These are phyloP conservation scores for Cercospora janseana DNA, from an alignment of 2,329 filamentous ascomycete species.

Conservation along the genomic window DNA sequence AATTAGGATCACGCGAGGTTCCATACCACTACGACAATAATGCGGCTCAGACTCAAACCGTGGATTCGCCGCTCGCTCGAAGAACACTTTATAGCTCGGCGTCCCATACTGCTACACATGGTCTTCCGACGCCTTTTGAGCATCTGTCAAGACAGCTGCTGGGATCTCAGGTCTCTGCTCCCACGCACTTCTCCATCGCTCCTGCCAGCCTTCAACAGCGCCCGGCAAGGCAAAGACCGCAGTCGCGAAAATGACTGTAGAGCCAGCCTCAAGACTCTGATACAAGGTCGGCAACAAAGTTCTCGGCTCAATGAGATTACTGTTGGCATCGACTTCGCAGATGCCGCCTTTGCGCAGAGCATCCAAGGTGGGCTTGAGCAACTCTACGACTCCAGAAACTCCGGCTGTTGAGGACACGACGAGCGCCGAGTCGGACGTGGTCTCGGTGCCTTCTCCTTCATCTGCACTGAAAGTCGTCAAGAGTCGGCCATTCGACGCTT, in stretches of 20 bases:
- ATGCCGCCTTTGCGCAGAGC: conserved; percentile 57
- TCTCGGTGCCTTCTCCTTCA: neutral
- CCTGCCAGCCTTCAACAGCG: conserved; percentile 52
- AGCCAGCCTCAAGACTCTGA: conserved; percentile 57
- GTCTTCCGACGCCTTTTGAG: neutral
- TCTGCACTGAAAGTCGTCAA: conserved; percentile 43
- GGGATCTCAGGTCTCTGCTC: conserved; percentile 33
- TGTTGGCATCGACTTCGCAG: conserved; percentile 75
- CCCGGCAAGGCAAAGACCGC: conserved; percentile 69
- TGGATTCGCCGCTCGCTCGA: too few species aligned
- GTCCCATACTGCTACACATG: too few species aligned
- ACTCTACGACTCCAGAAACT: conserved; percentile 52
- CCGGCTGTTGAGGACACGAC: conserved; percentile 52
- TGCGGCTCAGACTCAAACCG: too few species aligned
- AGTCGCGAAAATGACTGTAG: conserved; percentile 65
- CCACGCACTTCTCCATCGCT: conserved; percentile 55
- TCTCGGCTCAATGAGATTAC: conserved; percentile 69
- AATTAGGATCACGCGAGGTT: too few species aligned
- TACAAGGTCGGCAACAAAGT: conserved; percentile 70
- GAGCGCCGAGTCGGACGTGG: conserved; percentile 25
- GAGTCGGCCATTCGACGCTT: conserved; percentile 58
- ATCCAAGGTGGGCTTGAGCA: conserved; percentile 31
- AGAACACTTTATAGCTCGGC: too few species aligned
- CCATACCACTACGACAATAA: too few species aligned
- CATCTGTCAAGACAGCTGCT: neutral